Evolutionary conservation across 345 rosid genomes (phyloP).

Genomic region (Aquilaria sinensis): DNA sequence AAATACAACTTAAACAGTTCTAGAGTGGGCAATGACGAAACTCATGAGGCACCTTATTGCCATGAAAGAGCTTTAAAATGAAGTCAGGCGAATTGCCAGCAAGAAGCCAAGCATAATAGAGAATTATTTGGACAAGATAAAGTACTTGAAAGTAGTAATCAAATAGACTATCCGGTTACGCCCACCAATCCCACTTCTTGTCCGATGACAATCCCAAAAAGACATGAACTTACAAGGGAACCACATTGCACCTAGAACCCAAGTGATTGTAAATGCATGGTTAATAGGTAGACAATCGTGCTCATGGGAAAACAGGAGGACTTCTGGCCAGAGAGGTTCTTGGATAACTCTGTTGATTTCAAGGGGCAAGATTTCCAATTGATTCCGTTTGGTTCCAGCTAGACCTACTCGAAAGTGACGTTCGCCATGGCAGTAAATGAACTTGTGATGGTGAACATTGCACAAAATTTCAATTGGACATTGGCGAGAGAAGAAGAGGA

Average conservation of each 20-base stretch:
- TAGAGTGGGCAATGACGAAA: slow-evolving; percentile 45
- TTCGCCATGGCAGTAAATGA: slow-evolving; percentile 25
- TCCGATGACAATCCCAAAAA: slow-evolving; percentile 22
- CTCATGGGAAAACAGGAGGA: slow-evolving; percentile 27
- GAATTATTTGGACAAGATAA: slow-evolving; percentile 22
- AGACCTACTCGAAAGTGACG: slow-evolving; percentile 21
- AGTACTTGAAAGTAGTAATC: slow-evolving; percentile 30
- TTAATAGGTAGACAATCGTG: slow-evolving; percentile 21
- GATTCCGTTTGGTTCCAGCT: slow-evolving; percentile 33
- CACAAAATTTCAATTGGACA: slow-evolving; percentile 26
- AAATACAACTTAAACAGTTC: slow-evolving; percentile 23
- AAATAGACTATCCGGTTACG: slow-evolving; percentile 35
- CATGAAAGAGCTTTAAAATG: slow-evolving; percentile 25
- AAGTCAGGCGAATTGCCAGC: slow-evolving; percentile 16
- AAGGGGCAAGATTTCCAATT: slow-evolving; percentile 13
- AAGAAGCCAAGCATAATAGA: slow-evolving; percentile 13
- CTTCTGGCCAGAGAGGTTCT: slow-evolving; percentile 30
- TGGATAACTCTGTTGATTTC: slow-evolving; percentile 11
- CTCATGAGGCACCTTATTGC: slow-evolving; percentile 26
- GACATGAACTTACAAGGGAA: slow-evolving; percentile 21
- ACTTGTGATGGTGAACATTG: slow-evolving; percentile 20
- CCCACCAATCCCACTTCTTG: slow-evolving; percentile 36
- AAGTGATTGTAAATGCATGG: slow-evolving; percentile 31
- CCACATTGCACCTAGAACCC: slow-evolving; percentile 21
- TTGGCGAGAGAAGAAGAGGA: neutral